Conservation (phyloP, 768 basidiomycete species). For the Xerocomellus chrysenteron region DNA sequence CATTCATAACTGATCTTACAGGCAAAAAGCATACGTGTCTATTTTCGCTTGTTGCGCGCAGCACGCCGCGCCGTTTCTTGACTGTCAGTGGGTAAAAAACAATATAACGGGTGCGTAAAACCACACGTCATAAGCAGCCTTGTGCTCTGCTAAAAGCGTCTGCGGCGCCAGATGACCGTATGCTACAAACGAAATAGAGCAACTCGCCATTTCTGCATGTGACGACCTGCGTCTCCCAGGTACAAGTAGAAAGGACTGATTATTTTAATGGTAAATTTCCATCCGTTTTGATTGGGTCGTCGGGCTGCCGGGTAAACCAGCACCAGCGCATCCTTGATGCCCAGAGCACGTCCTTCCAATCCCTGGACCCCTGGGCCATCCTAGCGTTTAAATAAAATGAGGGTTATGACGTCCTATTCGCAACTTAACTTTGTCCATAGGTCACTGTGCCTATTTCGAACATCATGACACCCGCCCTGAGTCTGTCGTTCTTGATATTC, state of each 20-base stretch:
- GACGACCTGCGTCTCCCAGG: constrained; percentile 6
- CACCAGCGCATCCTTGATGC: constrained; percentile 3
- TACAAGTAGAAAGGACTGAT: constrained; percentile 2
- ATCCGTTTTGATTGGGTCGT: neutral
- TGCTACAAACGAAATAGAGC: constrained; percentile 5
- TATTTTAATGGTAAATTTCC: constrained; percentile 2
- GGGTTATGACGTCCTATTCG: constrained; percentile 29
- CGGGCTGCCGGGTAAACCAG: constrained; percentile 13
- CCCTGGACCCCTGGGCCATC: constrained; percentile 7
- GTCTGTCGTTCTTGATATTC: constrained; percentile 16
- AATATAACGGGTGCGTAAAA: constrained; percentile 15
- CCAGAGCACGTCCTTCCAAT: constrained; percentile 1
- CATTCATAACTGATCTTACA: constrained; percentile 24
- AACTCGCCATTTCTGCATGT: constrained; percentile 12
- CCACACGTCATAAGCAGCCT: constrained; percentile 2
- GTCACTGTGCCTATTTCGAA: constrained; percentile 5
- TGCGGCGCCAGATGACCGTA: constrained; percentile 6
- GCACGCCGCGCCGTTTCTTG: constrained; percentile 15
- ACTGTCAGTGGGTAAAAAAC: constrained; percentile 1
- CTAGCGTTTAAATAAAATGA: constrained; percentile 16
- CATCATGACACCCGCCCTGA: constrained; percentile 7
- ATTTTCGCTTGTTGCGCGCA: constrained; percentile 19
- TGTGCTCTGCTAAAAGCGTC: constrained; percentile 8
- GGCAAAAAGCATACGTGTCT: constrained; percentile 11
- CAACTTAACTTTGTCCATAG: constrained; percentile 29